Percentiles rank a stretch among this genome's conserved stretches.
Evolutionary conservation across 2,329 filamentous ascomycete species (phyloP).

Genomic region (Periconia sp.): DNA sequence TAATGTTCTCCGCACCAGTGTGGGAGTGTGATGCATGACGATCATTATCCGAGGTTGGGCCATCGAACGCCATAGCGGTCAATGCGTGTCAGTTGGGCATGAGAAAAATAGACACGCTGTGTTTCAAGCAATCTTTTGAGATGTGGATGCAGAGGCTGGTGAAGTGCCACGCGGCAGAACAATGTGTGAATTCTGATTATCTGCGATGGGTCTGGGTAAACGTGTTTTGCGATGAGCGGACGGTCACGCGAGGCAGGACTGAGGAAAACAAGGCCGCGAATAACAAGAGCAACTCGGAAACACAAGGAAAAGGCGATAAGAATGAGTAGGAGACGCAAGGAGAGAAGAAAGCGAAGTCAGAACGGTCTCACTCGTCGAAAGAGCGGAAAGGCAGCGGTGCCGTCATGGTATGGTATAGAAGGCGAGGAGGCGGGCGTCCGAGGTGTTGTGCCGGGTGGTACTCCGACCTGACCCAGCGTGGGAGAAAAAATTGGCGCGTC

Average conservation of each 20-base stretch:
- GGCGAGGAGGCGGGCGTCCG: constrained; percentile 8
- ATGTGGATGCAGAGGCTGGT: constrained; percentile 14
- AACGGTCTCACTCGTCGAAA: constrained; percentile 3
- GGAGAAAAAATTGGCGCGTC: constrained; percentile 10
- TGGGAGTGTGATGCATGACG: constrained; percentile 25
- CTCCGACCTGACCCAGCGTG: constrained; percentile 18
- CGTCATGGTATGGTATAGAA: constrained; percentile 7
- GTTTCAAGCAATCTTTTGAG: constrained; percentile 8
- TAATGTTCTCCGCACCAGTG: constrained; percentile 35
- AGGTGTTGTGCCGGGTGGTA: constrained; percentile 8
- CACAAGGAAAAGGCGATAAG: constrained; percentile 7
- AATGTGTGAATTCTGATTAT: constrained; percentile 15
- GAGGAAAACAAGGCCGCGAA: constrained; percentile 9
- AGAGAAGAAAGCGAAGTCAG: constrained; percentile 7
- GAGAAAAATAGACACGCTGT: constrained; percentile 12
- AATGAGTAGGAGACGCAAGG: constrained; percentile 11
- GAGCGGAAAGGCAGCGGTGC: constrained; percentile 1
- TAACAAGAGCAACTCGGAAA: constrained; percentile 8
- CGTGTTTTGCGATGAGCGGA: constrained; percentile 24
- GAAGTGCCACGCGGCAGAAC: constrained; percentile 26
- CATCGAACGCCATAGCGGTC: constrained; percentile 25
- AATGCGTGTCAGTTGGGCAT: constrained; percentile 21
- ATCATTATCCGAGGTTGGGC: constrained; percentile 19
- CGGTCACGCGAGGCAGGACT: constrained; percentile 22
- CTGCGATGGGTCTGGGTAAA: constrained; percentile 17